Percentiles rank a stretch among this genome's conserved stretches.
Conservation (phyloP, 2,329 filamentous ascomycete species). For the Aureobasidium leucospermi region DNA sequence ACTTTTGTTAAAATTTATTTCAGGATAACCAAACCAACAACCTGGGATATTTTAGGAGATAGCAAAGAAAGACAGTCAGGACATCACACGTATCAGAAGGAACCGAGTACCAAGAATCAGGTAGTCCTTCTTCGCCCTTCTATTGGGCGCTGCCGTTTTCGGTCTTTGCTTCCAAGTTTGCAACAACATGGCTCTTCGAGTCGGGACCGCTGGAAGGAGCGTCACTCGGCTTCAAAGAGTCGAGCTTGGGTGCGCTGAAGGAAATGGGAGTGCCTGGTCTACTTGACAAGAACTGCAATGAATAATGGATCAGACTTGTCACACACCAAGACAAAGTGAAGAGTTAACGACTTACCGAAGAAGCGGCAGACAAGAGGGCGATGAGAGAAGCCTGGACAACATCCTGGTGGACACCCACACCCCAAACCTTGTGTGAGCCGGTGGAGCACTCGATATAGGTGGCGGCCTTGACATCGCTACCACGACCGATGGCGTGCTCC, state of each 20-base stretch:
- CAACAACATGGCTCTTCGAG: slow-evolving; percentile 24
- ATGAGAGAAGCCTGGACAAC: slow-evolving; percentile 84
- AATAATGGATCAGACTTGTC: not conserved
- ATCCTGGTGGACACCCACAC: slow-evolving; percentile 86
- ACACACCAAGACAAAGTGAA: not conserved
- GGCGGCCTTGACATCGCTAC: slow-evolving; percentile 78
- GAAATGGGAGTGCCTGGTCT: slow-evolving; percentile 61
- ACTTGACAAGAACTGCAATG: slow-evolving; percentile 61
- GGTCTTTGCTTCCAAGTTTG: slow-evolving; percentile 24
- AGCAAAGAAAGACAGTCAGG: not conserved
- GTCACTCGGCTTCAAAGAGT: slow-evolving; percentile 23
- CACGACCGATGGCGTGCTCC: slow-evolving; percentile 83
- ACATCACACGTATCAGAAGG: not conserved
- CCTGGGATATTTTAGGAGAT: slow-evolving; percentile 1
- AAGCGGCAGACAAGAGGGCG: slow-evolving; percentile 76
- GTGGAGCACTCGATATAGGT: slow-evolving; percentile 87
- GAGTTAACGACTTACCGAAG: slow-evolving; percentile 57
- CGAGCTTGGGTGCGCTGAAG: slow-evolving; percentile 48
- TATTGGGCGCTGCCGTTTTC: not conserved
- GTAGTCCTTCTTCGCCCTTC: not conserved
- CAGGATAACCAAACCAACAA: not conserved
- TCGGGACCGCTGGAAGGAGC: slow-evolving; percentile 26
- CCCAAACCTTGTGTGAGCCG: slow-evolving; percentile 69
- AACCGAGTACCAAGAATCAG: not conserved
- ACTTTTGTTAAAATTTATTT: not conserved